Evolutionary conservation across 768 basidiomycete species (phyloP).

Genomic region (Lentinula sp.): DNA sequence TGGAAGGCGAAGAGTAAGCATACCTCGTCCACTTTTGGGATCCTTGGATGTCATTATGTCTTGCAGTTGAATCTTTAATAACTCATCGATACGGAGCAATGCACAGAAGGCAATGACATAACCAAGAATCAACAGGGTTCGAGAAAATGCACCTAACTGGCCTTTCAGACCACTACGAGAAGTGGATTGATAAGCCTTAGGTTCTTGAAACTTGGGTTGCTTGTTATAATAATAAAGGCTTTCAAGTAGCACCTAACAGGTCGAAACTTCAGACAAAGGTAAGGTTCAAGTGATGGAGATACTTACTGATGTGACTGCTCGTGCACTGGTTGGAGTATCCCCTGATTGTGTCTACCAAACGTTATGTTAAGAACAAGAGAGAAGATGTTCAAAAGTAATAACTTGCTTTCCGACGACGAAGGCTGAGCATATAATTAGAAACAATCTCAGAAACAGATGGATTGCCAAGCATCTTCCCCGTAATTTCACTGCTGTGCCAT

Average conservation of each 20-base stretch:
- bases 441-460: conserved; percentile 15
- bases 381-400: background rate
- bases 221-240: too few relatives aligned
- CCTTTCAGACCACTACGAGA: background rate
- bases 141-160: background rate
- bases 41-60: background rate
- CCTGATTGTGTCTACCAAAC: background rate
- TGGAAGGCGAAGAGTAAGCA: too few relatives aligned
- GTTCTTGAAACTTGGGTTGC: too few relatives aligned
- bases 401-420: conserved; percentile 7
- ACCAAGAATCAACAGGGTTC: background rate
- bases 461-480: conserved; percentile 9
- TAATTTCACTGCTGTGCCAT: conserved; percentile 12
- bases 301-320: conserved; percentile 13
- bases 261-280: too few relatives aligned
- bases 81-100: conserved; percentile 13
- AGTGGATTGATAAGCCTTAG: too few relatives aligned
- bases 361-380: background rate
- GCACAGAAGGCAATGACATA: conserved; percentile 10
- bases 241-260: too few relatives aligned
- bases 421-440: conserved; percentile 12
- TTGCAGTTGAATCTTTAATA: conserved; percentile 11
- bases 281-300: too few relatives aligned
- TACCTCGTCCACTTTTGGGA: background rate
- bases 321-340: conserved; percentile 10